Evolutionary conservation across 352 stramenopile species (phyloP), one percentile per base, ranked within the genome.

Genomic region (Globisporangium cederbergense): DNA sequence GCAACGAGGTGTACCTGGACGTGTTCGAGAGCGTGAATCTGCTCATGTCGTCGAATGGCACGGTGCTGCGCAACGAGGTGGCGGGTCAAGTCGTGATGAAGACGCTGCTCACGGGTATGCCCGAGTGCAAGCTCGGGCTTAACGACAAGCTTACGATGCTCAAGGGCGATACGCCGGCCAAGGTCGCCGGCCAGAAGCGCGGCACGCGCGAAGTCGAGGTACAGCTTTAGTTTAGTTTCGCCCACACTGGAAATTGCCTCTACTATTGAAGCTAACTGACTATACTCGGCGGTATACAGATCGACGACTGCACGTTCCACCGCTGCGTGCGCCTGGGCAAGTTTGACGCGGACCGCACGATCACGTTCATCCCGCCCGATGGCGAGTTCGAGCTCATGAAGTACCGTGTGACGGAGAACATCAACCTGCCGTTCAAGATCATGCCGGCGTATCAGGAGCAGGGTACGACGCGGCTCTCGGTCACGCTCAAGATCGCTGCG

Each of bases 121-220:
- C 97, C 18, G 97, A 99, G 80, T 99, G 97, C 82, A 99, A 99
- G 59, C 77, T 99, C 69, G 97, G 96, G 25, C 79, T 99, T 18
- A 99, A 99, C 69, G 97, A 99, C 83, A 99, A 99, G 73, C 79
- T 99, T 49, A 97, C 97, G 32, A 98, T 99, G 89, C 93, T 98
- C 56, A 98, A 98, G 67, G 95, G 98, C 54, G 78, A 81, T 45
- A 61, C 66, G 1, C 67, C 72, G 0, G 51, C 77, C 14, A 92
- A 90, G 60, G 83, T 87, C 25, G 77, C 79, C 0, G 80, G 79
- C 1, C 83, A 92, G 59, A 90, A 90, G 68, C 79, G 81, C n/a
- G 77, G 78, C 11, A 84, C 83, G 14, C 83, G 81, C 50, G 83
- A 92, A 69, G 83, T 92, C 42, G 83, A 92, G 63, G 73, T 77